These are phyloP conservation scores for Ogataea chonburiensis DNA, from an alignment of 805 yeast genomes.

Conservation along the genomic window DNA sequence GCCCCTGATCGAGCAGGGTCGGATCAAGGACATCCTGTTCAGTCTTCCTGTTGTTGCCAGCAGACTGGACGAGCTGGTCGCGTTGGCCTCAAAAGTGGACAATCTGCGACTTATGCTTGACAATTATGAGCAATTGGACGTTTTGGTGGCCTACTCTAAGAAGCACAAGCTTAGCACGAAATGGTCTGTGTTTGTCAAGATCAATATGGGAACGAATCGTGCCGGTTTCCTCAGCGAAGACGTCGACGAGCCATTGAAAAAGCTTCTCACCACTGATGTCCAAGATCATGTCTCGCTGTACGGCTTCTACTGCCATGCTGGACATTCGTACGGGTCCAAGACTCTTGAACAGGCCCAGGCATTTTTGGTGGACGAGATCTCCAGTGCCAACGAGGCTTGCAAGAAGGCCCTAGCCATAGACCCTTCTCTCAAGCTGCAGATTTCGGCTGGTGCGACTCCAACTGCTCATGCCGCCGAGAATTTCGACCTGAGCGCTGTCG, in stretches of 20 bases:
- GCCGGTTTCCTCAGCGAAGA: conserved; percentile 51
- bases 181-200: conserved; percentile 68
- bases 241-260: conserved; percentile 37
- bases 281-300: conserved; percentile 42
- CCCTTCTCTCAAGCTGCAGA: conserved; percentile 39
- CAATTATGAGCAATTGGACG: conserved; percentile 52
- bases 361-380: conserved; percentile 54
- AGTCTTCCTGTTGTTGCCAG: conserved; percentile 59
- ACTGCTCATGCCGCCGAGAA: conserved; percentile 60
- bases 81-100: conserved; percentile 41
- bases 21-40: conserved; percentile 48
- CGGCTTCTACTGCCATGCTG: conserved; percentile 81
- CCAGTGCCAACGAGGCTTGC: conserved; percentile 55
- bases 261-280: conserved; percentile 26
- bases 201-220: conserved; percentile 69
- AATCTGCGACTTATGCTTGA: conserved; percentile 61
- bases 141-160: conserved; percentile 40
- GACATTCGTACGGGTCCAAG: conserved; percentile 62
- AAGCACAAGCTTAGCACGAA: conserved; percentile 28
- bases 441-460: conserved; percentile 83
- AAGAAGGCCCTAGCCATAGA: conserved; percentile 36
- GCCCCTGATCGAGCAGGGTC: conserved; percentile 30
- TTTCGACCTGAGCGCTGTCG: conserved; percentile 19
- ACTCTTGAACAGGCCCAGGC: conserved; percentile 45
- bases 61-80: conserved; percentile 46